Conservation (phyloP, 768 basidiomycete genomes). For the Kwoniella botswanensis region DNA sequence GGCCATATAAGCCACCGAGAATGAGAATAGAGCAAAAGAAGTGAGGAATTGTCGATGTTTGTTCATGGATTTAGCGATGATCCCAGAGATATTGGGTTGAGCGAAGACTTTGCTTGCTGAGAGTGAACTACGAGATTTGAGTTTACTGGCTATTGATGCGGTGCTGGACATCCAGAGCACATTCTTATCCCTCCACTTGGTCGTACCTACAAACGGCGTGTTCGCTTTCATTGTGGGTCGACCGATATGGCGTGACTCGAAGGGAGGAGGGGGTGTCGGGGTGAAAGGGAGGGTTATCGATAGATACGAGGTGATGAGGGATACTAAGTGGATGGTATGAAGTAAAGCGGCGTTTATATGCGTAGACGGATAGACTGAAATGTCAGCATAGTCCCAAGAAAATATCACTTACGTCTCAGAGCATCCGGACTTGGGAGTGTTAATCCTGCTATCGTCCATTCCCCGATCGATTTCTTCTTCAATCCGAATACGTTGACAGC, state of each 20-base stretch:
- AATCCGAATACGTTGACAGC: conserved; percentile 47
- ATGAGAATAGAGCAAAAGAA: conserved; percentile 39
- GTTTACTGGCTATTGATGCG: conserved; percentile 26
- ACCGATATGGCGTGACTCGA: conserved; percentile 30
- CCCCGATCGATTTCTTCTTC: conserved; percentile 10
- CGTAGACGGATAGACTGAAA: conserved; percentile 33
- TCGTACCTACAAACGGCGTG: conserved; percentile 39
- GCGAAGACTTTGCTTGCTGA: conserved; percentile 15
- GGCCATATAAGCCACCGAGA: conserved; percentile 49
- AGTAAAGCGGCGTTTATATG: conserved; percentile 46
- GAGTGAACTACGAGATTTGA: conserved; percentile 7
- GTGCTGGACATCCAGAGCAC: conserved; percentile 38
- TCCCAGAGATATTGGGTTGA: conserved; percentile 14
- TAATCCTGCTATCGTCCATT: conserved; percentile 49
- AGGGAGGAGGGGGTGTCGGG: conserved; percentile 19
- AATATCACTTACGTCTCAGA: conserved; percentile 34
- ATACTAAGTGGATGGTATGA: conserved; percentile 50
- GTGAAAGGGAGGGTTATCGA: conserved; percentile 48
- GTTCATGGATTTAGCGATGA: conserved; percentile 17
- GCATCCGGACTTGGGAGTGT: conserved; percentile 30
- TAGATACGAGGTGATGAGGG: conserved; percentile 51
- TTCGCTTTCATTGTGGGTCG: conserved; percentile 39
- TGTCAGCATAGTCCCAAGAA: not conserved
- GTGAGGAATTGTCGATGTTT: conserved; percentile 44
- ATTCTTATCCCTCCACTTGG: conserved; percentile 40